A percentile compares a stretch with the other conserved stretches of the same genome.
Evolutionary conservation across 768 basidiomycete species (phyloP).

Genomic region (Kwoniella europaea): DNA sequence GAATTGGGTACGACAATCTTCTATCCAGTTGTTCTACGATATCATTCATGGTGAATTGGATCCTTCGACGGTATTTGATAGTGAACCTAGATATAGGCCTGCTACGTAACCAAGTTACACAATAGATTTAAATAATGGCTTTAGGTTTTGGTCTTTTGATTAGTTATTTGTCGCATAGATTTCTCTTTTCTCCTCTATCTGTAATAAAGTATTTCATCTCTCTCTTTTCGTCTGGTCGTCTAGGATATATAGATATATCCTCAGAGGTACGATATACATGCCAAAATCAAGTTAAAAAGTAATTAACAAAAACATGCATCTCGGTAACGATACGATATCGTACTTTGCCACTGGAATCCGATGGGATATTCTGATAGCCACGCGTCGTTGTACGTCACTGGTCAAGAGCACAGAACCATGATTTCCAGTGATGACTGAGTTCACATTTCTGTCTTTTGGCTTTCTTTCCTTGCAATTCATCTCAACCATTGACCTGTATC

Average conservation of each 20-base stretch:
- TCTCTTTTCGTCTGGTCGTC: neutral
- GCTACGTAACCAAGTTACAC: neutral
- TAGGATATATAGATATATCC: neutral
- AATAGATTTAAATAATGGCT: neutral
- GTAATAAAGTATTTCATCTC: neutral
- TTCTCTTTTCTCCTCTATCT: neutral
- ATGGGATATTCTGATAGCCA: neutral
- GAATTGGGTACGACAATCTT: slow-evolving; percentile 99
- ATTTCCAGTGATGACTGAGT: too few relatives aligned
- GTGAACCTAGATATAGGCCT: slow-evolving; percentile 37
- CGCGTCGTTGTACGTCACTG: neutral
- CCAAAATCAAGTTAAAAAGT: too few relatives aligned
- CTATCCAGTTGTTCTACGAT: slow-evolving; percentile 95
- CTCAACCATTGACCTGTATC: too few relatives aligned
- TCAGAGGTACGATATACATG: too few relatives aligned
- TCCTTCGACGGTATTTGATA: slow-evolving; percentile 45
- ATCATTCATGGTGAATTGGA: slow-evolving; percentile 80
- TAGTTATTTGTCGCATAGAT: slow-evolving; percentile 5
- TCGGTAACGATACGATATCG: neutral
- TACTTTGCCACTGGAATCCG: neutral
- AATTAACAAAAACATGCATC: slow-evolving; percentile 6
- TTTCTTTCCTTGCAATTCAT: too few relatives aligned
- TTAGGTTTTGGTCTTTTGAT: neutral
- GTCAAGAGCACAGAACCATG: too few relatives aligned
- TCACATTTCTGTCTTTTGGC: too few relatives aligned